Base-by-base conservation (phyloP, 2,329 filamentous ascomycete species). In the Monilinia polystroma region DNA sequence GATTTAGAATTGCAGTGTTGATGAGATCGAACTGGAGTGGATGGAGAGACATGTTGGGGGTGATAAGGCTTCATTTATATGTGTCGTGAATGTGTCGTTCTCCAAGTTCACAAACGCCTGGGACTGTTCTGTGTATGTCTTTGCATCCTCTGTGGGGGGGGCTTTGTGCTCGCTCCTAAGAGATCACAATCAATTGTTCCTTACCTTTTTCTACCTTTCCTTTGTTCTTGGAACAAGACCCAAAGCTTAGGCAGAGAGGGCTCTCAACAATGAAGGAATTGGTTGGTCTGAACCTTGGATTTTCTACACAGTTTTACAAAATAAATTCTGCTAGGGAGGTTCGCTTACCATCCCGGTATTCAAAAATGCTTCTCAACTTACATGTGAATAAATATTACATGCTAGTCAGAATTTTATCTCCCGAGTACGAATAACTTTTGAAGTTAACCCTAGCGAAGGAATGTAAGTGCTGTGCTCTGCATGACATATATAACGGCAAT, bases 31-130 rank as follows among this genome's bases (percentile, higher is more conserved):
- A 38, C 58, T 41, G 29, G n/a, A 20, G 45, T 26, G 20, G 29
- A 60, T 60, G 2, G 14, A 51, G 45, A 60, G 29, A 51, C 45
- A 51, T 62, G 51, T 51, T 2, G 10, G 10, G 5, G n/a, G 38
- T 26, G 35, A 51, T 26, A 26, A 20, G 32, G 38, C 45, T 62
- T 1, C 45, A 62, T 52, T 62, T 62, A 26, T 62, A 62, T 32
- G 8, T 5, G 20, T 26, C 45, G 1, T 41, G 45, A 12, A 12
- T 18, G 11, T 38, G 58, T 51, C 51, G 58, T 62, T 62, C n/a
- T 51, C 5, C 16, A 29, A 41, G 11, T 26, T 20, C 23, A 62
- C 20, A 45, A 60, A 51, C 4, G 38, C 1, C 29, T 60, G 26
- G 45, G 45, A 23, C 45, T 62, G n/a, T 51, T 29, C 58, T 26